Base-by-base conservation (phyloP, 345 rosid genomes). In the Arabidopsis suecica region DNA sequence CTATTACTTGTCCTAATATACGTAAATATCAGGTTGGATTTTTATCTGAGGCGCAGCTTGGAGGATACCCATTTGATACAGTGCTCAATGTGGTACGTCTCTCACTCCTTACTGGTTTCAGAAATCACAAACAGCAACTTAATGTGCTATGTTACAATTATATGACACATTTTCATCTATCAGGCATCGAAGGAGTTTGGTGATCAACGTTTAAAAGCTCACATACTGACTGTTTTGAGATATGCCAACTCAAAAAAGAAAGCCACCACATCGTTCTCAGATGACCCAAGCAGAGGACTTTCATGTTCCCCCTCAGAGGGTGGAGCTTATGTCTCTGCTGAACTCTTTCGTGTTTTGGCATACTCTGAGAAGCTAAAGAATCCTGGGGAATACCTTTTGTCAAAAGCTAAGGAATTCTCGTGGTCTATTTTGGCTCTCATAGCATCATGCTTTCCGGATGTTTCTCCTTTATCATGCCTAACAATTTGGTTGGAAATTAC, bases 401-500 rank as follows among this genome's bases (percentile, higher is more conserved):
- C 69, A 61, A 95, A 89, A 84, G 97, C 97, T 36, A 95, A 92
- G 84, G 97, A 92, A 72, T 75, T 92, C 78, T 92, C 97, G 2
- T 95, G 99, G 99, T 89, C 97, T 56, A 83, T 90, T 71, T 87
- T 95, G 88, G 99, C 94, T 57, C 88, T 93, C 87, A 82, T 92
- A 78, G 99, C 97, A 23, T 95, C 97, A 55, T 95, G 99, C 86
- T 95, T 90, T 80, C 81, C 93, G 30, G 97, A 95, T 73, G 95
- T 87, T 65, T 80, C 89, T 78, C 91, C 97, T 48, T 78, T 90
- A 69, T 84, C 91, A 62, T 95, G 97, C 86, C 84, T 92, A 56
- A 83, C 95, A 40, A 88, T 87, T 81, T 95, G 99, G 99, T 87
- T 95, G 86, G 99, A 95, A 86, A 95, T 95, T 76, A 92, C 97